phyloP scores from a whole-genome alignment of 2,329 filamentous ascomycete genomes.

The Pseudogymnoascus sp. region DNA sequence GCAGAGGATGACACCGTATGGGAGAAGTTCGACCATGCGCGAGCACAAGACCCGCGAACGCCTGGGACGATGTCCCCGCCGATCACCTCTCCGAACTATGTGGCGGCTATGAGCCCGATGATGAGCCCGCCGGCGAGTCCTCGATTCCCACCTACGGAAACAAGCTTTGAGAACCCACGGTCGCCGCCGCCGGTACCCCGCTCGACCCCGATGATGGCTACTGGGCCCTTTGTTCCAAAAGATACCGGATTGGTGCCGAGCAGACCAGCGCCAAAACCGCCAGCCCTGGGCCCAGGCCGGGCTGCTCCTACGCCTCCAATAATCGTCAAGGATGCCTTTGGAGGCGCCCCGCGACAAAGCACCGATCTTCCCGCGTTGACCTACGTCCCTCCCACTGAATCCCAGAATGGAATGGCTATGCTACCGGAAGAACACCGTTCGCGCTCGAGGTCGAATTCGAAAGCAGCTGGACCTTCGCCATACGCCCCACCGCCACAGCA shows the following conservation, averaged over 20 bases:
- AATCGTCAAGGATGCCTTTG: slow-evolving; percentile 43
- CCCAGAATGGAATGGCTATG: slow-evolving; percentile 32
- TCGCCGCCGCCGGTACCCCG: slow-evolving; percentile 80
- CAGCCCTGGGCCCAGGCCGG: slow-evolving; percentile 50
- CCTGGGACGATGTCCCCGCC: slow-evolving; percentile 14
- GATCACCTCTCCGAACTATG: slow-evolving; percentile 45
- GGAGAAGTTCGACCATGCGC: slow-evolving; percentile 92
- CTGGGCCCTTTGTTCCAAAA: slow-evolving; percentile 35
- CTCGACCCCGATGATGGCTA: slow-evolving; percentile 27
- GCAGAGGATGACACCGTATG: slow-evolving; percentile 73
- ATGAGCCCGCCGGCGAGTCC: slow-evolving; percentile 76
- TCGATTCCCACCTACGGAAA: slow-evolving; percentile 80
- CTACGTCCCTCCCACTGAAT: slow-evolving; percentile 22
- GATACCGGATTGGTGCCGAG: slow-evolving; percentile 60
- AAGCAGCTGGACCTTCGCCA: slow-evolving; percentile 44
- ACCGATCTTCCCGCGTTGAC: slow-evolving; percentile 41
- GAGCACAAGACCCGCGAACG: slow-evolving; percentile 44
- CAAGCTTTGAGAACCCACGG: slow-evolving; percentile 94
- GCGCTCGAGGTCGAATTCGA: slow-evolving; percentile 60
- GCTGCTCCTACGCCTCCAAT: slow-evolving; percentile 48
- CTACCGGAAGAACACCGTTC: slow-evolving; percentile 59
- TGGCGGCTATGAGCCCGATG: slow-evolving; percentile 51
- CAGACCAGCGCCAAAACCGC: slow-evolving; percentile 82
- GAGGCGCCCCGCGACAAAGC: slow-evolving; percentile 48
- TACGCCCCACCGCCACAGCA: slow-evolving; percentile 38